Evolutionary conservation across 78 protist genomes (phyloP).

Genomic region (Neovahlkampfia damariscottae): DNA sequence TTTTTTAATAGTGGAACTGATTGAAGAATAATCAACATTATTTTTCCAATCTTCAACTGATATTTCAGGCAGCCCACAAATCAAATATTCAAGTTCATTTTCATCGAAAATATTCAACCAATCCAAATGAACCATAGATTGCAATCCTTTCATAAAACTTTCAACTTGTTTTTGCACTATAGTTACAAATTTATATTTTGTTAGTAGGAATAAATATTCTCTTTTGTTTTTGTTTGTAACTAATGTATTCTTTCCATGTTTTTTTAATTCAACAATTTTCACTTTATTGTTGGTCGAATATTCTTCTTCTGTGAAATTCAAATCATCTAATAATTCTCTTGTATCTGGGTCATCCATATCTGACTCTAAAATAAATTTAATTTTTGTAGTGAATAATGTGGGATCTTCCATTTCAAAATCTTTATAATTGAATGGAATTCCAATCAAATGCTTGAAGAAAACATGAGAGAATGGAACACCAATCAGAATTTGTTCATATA

Average conservation of each 20-base stretch:
- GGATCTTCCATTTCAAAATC: slow-evolving; percentile 88
- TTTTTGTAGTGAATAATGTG: slow-evolving; percentile 48
- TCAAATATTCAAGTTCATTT: slow-evolving; percentile 82
- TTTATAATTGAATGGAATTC: slow-evolving; percentile 30
- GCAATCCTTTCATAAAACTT: slow-evolving; percentile 61
- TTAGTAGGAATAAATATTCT: slow-evolving; percentile 68
- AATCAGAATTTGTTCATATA: slow-evolving; percentile 56
- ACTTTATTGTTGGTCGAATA: slow-evolving; percentile 62
- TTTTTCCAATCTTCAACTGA: slow-evolving; percentile 58
- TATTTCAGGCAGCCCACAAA: slow-evolving; percentile 64
- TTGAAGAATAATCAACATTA: slow-evolving; percentile 23
- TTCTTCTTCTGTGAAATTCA: slow-evolving; percentile 48
- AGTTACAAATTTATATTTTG: slow-evolving; percentile 39
- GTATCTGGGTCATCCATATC: slow-evolving; percentile 28
- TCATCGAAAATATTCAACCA: slow-evolving; percentile 60
- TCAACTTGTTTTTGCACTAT: slow-evolving; percentile 54
- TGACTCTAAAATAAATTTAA: slow-evolving; percentile 56
- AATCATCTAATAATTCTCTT: slow-evolving; percentile 52
- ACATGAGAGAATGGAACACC: slow-evolving; percentile 79
- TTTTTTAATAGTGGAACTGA: not conserved
- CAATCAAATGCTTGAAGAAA: slow-evolving; percentile 86
- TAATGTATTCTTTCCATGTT: slow-evolving; percentile 56
- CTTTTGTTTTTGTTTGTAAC: slow-evolving; percentile 85
- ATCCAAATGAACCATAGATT: slow-evolving; percentile 52
- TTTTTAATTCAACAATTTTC: slow-evolving; percentile 50